Conservation (phyloP, 163 green algal genomes). For the Chlamydomonas reinhardtii region DNA sequence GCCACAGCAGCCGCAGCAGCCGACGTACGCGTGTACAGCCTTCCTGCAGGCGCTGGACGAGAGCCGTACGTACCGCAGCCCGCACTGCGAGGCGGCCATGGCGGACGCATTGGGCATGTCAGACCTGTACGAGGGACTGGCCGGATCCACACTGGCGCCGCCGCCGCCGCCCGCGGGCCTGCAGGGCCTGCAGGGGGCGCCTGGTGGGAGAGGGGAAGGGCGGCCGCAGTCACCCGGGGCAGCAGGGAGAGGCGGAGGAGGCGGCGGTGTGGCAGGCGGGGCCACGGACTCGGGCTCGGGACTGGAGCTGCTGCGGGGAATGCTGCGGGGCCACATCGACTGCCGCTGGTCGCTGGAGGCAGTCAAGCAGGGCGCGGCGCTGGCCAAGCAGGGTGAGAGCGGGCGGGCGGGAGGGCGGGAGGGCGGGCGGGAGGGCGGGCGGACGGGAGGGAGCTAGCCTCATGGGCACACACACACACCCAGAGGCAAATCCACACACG, state of each 20-base stretch:
- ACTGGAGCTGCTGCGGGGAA: conserved; percentile 18
- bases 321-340: conserved; percentile 45
- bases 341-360: conserved; percentile 45
- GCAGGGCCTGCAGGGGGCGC: conserved; percentile 6
- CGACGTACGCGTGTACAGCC: conserved; percentile 17
- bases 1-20: too few species aligned
- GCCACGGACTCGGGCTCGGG: not conserved
- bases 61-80: conserved; percentile 40
- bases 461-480: too few species aligned
- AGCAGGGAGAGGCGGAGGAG: too few species aligned
- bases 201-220: too few species aligned
- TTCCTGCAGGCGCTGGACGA: conserved; percentile 8
- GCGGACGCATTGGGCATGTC: conserved; percentile 18
- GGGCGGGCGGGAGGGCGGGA: not conserved
- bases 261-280: too few species aligned
- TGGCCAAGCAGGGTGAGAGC: conserved; percentile 39
- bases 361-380: conserved; percentile 46
- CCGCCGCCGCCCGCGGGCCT: not conserved
- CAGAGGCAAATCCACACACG: too few species aligned
- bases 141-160: conserved; percentile 7
- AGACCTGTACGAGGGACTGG: conserved; percentile 29
- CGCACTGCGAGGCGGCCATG: conserved; percentile 43
- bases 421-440: too few species aligned
- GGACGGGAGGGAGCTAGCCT: not conserved
- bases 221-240: too few species aligned